These are phyloP conservation scores for Cryptococcus sp. DNA, from an alignment of 1,284 basidiomycete species.

Conservation along the genomic window DNA sequence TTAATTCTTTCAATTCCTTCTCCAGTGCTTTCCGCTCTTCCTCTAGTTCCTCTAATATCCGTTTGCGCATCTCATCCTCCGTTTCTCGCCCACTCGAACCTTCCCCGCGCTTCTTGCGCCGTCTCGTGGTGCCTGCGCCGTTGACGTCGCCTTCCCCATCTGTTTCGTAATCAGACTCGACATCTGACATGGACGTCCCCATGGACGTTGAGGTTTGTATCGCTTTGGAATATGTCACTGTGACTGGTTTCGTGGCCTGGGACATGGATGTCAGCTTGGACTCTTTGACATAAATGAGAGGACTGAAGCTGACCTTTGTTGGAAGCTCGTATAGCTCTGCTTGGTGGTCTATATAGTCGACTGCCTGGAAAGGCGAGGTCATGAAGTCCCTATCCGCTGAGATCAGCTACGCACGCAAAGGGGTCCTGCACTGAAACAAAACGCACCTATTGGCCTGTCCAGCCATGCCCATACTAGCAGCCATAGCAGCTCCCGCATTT, in stretches of 20 bases:
- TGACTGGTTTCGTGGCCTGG: conserved; percentile 56
- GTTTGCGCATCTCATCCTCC: conserved; percentile 73
- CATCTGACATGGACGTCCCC: conserved; percentile 31
- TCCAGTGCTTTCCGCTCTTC: conserved; percentile 69
- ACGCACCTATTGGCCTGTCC: neutral
- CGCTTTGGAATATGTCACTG: conserved; percentile 89
- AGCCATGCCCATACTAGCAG: conserved; percentile 59
- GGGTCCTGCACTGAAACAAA: too few species aligned
- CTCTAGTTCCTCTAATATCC: conserved; percentile 59
- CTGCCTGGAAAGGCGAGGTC: conserved; percentile 60
- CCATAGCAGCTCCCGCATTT: conserved; percentile 33
- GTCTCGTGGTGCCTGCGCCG: conserved; percentile 15
- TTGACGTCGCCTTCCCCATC: conserved; percentile 56
- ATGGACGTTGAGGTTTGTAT: conserved; percentile 66
- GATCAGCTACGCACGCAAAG: conserved; percentile 1
- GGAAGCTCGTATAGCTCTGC: conserved; percentile 88
- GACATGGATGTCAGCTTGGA: neutral
- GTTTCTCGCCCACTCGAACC: conserved; percentile 54
- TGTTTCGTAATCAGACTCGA: conserved; percentile 21
- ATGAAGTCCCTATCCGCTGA: conserved; percentile 55
- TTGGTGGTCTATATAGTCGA: conserved; percentile 81
- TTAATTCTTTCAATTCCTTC: conserved; percentile 77
- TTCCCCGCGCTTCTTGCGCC: conserved; percentile 8
- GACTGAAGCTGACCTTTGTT: conserved; percentile 62
- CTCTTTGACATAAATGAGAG: neutral